phyloP scores from a whole-genome alignment of 176 grass and related monocot genomes.

The Zoysia pacifica region DNA sequence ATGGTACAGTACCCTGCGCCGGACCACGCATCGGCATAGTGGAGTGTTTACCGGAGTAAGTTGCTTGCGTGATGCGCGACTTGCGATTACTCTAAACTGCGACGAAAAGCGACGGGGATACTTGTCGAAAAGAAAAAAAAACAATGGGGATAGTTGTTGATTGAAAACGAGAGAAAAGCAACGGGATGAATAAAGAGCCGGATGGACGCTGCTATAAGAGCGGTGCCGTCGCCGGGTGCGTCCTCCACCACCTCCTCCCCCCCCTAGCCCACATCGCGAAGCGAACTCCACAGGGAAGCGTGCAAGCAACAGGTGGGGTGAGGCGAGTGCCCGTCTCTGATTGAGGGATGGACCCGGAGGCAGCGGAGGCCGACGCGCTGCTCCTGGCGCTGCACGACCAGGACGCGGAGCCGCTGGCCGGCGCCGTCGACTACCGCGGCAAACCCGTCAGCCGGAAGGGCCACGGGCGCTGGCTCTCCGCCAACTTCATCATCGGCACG shows the following conservation, averaged over 20 bases:
- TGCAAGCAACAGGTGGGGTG: neutral
- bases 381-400: neutral
- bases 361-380: conserved; percentile 15
- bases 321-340: neutral
- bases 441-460: neutral
- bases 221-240: neutral
- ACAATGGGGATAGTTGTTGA: neutral
- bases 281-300: neutral
- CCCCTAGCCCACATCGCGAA: neutral
- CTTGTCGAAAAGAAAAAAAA: neutral
- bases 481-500: conserved; percentile 41
- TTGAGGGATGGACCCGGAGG: neutral
- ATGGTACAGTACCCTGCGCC: too few species aligned
- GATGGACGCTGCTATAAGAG: neutral
- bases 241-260: neutral
- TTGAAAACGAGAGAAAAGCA: neutral
- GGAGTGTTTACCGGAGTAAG: neutral
- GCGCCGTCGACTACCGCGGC: conserved; percentile 39
- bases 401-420: neutral
- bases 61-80: neutral
- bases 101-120: neutral
- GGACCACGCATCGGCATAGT: too few species aligned
- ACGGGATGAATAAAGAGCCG: neutral
- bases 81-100: neutral
- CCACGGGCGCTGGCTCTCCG: conserved; percentile 33